phyloP scores from a whole-genome alignment of 2,329 filamentous ascomycete genomes.

The Penicillium brevicompactum region DNA sequence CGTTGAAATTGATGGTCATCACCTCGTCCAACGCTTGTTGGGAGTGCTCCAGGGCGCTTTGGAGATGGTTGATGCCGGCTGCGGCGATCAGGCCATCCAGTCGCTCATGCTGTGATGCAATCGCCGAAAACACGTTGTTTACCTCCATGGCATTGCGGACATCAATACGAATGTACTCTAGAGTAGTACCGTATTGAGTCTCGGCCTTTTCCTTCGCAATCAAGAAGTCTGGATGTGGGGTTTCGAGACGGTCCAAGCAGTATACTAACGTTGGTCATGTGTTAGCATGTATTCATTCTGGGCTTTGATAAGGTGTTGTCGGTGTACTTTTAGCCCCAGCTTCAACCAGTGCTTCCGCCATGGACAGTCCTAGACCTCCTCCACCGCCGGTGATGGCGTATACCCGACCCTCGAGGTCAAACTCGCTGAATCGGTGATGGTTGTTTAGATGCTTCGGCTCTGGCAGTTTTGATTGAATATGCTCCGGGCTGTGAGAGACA shows the following conservation, averaged over 20 bases:
- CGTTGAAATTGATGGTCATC: slow-evolving; percentile 53
- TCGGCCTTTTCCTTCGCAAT: slow-evolving; percentile 40
- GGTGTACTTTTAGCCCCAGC: slow-evolving; percentile 48
- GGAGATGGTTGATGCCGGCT: slow-evolving; percentile 47
- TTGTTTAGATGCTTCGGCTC: slow-evolving; percentile 23
- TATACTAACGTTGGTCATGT: slow-evolving; percentile 37
- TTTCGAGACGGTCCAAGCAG: slow-evolving; percentile 49
- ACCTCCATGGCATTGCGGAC: slow-evolving; percentile 44
- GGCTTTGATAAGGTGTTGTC: background rate
- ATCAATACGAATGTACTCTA: slow-evolving; percentile 53
- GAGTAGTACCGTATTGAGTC: slow-evolving; percentile 39
- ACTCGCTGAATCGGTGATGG: slow-evolving; percentile 43
- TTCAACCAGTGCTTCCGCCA: slow-evolving; percentile 52
- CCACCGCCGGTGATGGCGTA: slow-evolving; percentile 48
- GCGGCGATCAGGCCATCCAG: slow-evolving; percentile 47
- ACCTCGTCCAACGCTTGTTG: slow-evolving; percentile 46
- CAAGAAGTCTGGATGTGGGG: slow-evolving; percentile 48
- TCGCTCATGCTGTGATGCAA: slow-evolving; percentile 37
- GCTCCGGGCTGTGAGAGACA: slow-evolving; percentile 21
- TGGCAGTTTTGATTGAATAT: slow-evolving; percentile 37
- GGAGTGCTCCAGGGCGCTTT: slow-evolving; percentile 44
- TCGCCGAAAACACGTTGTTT: slow-evolving; percentile 37
- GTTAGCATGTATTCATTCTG: background rate
- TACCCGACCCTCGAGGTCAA: slow-evolving; percentile 45
- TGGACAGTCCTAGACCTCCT: slow-evolving; percentile 46